phyloP scores from a whole-genome alignment of 768 basidiomycete genomes.

The Russula abietina region DNA sequence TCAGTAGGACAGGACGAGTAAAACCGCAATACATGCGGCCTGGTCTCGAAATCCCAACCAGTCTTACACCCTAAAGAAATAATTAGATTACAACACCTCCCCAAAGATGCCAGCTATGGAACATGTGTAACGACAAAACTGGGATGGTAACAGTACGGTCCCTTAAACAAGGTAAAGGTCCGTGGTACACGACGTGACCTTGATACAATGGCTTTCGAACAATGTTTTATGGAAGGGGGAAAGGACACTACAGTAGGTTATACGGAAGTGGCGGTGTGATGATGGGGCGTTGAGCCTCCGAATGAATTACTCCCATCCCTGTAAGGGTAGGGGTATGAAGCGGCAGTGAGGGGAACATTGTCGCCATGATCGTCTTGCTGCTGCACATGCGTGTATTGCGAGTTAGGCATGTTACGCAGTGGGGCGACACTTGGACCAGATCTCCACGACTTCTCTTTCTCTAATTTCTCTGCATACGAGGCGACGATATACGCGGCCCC shows the following conservation, averaged over 20 bases:
- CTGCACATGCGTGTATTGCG: conserved; percentile 7
- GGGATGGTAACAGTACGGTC: background rate
- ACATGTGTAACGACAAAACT: background rate
- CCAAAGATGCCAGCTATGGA: background rate
- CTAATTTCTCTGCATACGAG: conserved; percentile 10
- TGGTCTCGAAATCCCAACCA: too few species aligned
- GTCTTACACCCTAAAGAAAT: background rate
- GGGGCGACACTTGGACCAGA: background rate
- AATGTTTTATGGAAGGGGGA: background rate
- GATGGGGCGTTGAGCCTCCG: background rate
- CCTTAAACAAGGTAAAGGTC: background rate
- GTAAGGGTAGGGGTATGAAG: conserved; percentile 17
- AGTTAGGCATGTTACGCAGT: background rate
- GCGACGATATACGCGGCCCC: conserved; percentile 22
- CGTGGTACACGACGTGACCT: background rate
- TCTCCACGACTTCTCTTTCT: conserved; percentile 3
- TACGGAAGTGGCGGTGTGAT: background rate
- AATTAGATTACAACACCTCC: background rate
- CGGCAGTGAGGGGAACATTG: conserved; percentile 2
- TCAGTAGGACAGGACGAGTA: too few species aligned
- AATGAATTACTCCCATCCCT: conserved; percentile 3
- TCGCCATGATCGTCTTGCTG: background rate
- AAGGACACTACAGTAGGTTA: background rate
- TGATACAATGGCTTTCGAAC: background rate
- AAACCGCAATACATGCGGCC: too few species aligned